phyloP scores from a whole-genome alignment of 2,329 filamentous ascomycete species.

The Botrytis squamosa region DNA sequence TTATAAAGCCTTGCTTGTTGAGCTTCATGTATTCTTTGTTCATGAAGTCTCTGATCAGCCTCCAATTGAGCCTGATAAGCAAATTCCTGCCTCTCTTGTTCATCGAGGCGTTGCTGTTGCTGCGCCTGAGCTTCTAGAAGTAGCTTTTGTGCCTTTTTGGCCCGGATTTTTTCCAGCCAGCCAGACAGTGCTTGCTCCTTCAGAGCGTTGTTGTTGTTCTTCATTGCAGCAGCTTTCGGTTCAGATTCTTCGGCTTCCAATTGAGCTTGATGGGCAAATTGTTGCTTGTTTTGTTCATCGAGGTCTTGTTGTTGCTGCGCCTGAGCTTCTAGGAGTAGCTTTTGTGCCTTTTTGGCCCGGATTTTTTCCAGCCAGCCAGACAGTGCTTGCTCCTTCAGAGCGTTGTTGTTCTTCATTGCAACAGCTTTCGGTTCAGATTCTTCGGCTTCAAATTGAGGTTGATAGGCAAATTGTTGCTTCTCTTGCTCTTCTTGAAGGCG shows the following conservation, averaged over 20 bases:
- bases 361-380: not conserved
- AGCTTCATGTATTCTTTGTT: not conserved
- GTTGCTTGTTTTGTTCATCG: not conserved
- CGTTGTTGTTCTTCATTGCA: not conserved
- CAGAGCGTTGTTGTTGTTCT: not conserved
- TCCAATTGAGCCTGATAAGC: not conserved
- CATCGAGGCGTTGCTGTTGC: not conserved
- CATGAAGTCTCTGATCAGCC: not conserved
- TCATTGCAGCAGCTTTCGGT: conserved; percentile 40
- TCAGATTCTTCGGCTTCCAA: conserved; percentile 33
- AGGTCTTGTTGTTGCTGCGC: not conserved
- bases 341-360: not conserved
- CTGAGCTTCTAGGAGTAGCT: not conserved
- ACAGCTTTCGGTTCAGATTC: conserved; percentile 43
- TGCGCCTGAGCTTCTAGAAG: not conserved
- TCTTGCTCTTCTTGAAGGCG: not conserved
- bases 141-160: not conserved
- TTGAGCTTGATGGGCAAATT: not conserved
- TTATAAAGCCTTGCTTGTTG: not conserved
- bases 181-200: not conserved
- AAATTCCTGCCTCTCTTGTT: not conserved
- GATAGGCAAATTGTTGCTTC: not conserved
- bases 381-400: not conserved
- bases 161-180: not conserved
- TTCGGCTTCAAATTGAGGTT: not conserved